These are phyloP conservation scores for Rhizopus delemar DNA, from an alignment of 371 early-diverging fungal species.

Conservation along the genomic window DNA sequence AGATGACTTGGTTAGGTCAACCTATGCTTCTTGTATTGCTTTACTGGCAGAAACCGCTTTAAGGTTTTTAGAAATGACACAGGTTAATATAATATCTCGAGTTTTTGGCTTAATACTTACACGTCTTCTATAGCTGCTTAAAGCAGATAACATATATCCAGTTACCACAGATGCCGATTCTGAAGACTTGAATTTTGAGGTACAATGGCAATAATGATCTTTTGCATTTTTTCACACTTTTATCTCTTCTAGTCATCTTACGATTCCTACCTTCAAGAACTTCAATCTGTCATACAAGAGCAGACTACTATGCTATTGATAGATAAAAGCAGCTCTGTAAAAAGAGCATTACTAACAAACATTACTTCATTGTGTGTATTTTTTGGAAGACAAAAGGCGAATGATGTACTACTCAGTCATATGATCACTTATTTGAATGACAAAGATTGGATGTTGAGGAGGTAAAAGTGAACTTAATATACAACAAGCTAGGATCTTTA, in stretches of 20 bases:
- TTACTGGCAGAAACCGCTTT: conserved; percentile 78
- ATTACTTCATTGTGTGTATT: conserved; percentile 82
- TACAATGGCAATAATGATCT: conserved; percentile 2
- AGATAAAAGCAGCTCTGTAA: conserved; percentile 71
- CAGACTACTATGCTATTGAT: conserved; percentile 68
- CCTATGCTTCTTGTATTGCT: conserved; percentile 83
- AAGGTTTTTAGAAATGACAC: conserved; percentile 71
- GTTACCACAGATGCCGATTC: conserved; percentile 56
- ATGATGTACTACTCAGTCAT: conserved; percentile 84
- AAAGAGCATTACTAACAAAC: conserved; percentile 73
- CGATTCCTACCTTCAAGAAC: conserved; percentile 71
- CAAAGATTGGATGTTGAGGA: conserved; percentile 87
- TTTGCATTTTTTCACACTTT: background rate
- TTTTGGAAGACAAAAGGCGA: conserved; percentile 81
- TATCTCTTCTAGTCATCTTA: conserved; percentile 62
- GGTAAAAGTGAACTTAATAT: conserved; percentile 39
- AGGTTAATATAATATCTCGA: conserved; percentile 28
- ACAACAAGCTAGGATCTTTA: background rate
- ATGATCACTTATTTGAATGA: conserved; percentile 95
- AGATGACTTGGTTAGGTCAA: conserved; percentile 77
- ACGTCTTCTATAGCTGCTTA: conserved; percentile 48
- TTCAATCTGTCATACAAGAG: conserved; percentile 76
- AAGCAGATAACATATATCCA: conserved; percentile 56
- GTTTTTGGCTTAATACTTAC: background rate
- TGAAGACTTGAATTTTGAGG: conserved; percentile 62